Percentiles rank a stretch among this genome's conserved stretches.
Evolutionary conservation across 2,329 filamentous ascomycete species (phyloP).

Genomic region (Calonectria crousiana): DNA sequence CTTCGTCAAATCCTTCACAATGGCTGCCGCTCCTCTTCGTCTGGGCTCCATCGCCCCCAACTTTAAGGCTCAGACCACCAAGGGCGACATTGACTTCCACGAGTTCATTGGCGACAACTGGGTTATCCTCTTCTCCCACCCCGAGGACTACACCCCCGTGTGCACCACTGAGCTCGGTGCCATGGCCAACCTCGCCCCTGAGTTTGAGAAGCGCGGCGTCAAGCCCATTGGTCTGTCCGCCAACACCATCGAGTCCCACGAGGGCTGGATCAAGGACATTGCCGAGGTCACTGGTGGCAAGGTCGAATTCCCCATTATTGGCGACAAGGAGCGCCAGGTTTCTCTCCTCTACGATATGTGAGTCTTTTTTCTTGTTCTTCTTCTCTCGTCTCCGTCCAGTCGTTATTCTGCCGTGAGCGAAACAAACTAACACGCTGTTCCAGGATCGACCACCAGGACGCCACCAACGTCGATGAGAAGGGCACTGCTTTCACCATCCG

Average conservation of each 20-base stretch:
- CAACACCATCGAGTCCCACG: conserved; percentile 87
- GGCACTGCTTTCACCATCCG: conserved; percentile 94
- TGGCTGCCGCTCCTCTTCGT: conserved; percentile 62
- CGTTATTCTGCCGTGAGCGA: neutral
- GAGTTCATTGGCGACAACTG: conserved; percentile 83
- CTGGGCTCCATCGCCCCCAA: conserved; percentile 79
- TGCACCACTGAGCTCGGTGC: conserved; percentile 97
- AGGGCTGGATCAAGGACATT: conserved; percentile 92
- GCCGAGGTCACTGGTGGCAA: conserved; percentile 79
- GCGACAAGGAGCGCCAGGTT: conserved; percentile 82
- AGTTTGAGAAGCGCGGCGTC: conserved; percentile 87
- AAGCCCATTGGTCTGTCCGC: conserved; percentile 93
- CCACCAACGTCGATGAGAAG: conserved; percentile 84
- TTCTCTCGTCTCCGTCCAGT: no score
- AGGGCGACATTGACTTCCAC: conserved; percentile 84
- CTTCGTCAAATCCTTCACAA: conserved; percentile 33
- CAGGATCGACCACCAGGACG: conserved; percentile 83
- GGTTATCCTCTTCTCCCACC: conserved; percentile 88
- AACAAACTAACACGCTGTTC: conserved; percentile 23
- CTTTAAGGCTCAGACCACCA: conserved; percentile 85
- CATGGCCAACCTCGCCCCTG: conserved; percentile 88
- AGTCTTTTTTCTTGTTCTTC: conserved; percentile 47
- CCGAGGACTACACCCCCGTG: conserved; percentile 92
- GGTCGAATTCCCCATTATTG: conserved; percentile 83
- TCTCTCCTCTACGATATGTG: conserved; percentile 84